A percentile compares a stretch with the other conserved stretches of the same genome.
phyloP scores from a whole-genome alignment of 2,329 filamentous ascomycete species.

The Uncinocarpus reesii region DNA sequence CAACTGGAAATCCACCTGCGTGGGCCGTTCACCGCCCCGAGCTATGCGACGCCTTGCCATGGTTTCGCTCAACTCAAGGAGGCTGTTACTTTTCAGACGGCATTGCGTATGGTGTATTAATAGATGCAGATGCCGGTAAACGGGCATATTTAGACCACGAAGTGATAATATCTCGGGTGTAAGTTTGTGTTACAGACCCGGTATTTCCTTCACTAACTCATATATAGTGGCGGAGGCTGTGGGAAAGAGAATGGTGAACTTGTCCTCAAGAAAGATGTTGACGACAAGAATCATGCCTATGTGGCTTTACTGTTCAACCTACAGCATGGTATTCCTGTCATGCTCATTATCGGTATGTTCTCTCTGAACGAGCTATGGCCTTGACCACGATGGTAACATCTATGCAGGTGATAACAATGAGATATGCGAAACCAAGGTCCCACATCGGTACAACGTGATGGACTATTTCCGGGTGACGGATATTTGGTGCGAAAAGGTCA shows the following conservation, averaged over 20 bases:
- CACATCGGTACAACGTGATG: slow-evolving; percentile 54
- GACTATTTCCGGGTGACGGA: slow-evolving; percentile 59
- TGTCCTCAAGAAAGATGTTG: slow-evolving; percentile 40
- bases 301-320: slow-evolving; percentile 40
- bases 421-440: slow-evolving; percentile 41
- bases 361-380: background rate
- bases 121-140: slow-evolving; percentile 45
- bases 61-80: slow-evolving; percentile 52
- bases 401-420: slow-evolving; percentile 43
- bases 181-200: slow-evolving; percentile 23
- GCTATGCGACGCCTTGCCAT: slow-evolving; percentile 54
- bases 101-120: slow-evolving; percentile 48
- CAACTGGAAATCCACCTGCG: slow-evolving; percentile 37
- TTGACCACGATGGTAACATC: background rate
- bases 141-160: slow-evolving; percentile 52
- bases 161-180: slow-evolving; percentile 55
- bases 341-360: slow-evolving; percentile 44
- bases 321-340: slow-evolving; percentile 42
- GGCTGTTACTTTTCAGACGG: slow-evolving; percentile 45
- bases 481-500: slow-evolving; percentile 54
- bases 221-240: slow-evolving; percentile 45
- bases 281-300: slow-evolving; percentile 28
- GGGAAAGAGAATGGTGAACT: slow-evolving; percentile 39
- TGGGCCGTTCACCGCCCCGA: slow-evolving; percentile 51
- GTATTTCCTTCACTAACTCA: slow-evolving; percentile 17